Evolutionary conservation across 495 filamentous ascomycete genomes (phyloP), one percentile per base, ranked within the genome.

Genomic region (Neurospora sp.): DNA sequence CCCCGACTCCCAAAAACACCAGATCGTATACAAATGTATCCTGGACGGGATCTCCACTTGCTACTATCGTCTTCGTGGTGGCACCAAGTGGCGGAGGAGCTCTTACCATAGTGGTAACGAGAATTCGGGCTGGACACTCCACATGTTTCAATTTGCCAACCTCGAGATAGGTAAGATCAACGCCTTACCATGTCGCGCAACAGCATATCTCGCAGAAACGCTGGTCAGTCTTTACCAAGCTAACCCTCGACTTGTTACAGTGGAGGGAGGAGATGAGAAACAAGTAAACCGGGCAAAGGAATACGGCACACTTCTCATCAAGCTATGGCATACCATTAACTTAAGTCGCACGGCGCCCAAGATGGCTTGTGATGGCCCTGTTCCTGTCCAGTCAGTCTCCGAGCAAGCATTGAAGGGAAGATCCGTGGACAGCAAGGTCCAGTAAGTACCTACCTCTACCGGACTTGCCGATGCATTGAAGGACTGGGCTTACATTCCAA

Each of bases 401-500:
- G 74, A 77, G 20, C 68, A 71, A 8, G 70, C 70, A 1, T n/a
- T 76, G 9, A 77, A 77, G 22, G 75, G 75, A 0, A 73, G 22
- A 22, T 70, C 73, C 0, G 6, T 77, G 22, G 71, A 73, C 40
- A 73, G 69, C 22, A n/a, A 5, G 1, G 69, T 39, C 22, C 8
- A 35, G 75, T 76, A 22, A 69, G 53, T 71, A 31, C n/a, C 22
- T 53, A 2, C 6, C 12, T 18, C 6, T 8, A 6, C 20, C 9
- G 1, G 5, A 27, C 2, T 5, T 3, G 7, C 10, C 35, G 16
- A 4, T 16, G 16, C 22, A 35, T 0, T 31, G 0, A 14, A 16
- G 4, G 2, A 61, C 22, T 16, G 22, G 5, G 53, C 53, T 61
- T 3, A 61, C 53, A 0, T 3, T 18, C 2, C 2, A n/a, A 9